Evolutionary conservation across 2,329 filamentous ascomycete genomes (phyloP).

Genomic region (Colletotrichum lentis): DNA sequence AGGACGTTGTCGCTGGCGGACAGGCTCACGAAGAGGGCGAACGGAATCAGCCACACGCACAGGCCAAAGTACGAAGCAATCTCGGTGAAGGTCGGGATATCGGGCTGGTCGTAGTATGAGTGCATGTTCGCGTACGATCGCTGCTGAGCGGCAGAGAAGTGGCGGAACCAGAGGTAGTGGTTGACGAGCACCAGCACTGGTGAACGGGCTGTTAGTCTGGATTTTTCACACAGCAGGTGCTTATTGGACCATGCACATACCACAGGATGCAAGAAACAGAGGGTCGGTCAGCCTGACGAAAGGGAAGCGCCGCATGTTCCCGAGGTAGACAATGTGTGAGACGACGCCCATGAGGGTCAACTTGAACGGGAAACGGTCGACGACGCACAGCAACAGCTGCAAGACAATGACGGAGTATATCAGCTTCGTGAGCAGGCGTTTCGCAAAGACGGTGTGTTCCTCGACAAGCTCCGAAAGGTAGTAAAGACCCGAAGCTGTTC

Average conservation of each 20-base stretch:
- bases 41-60: constrained; percentile 96
- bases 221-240: not conserved
- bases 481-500: constrained; percentile 89
- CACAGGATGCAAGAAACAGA: constrained; percentile 82
- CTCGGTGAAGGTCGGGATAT: constrained; percentile 86
- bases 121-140: constrained; percentile 64
- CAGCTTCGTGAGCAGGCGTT: constrained; percentile 82
- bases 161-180: constrained; percentile 94
- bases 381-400: constrained; percentile 76
- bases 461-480: constrained; percentile 98
- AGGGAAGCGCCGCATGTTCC: constrained; percentile 79
- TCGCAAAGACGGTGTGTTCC: constrained; percentile 93
- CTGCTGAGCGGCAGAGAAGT: constrained; percentile 77
- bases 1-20: constrained; percentile 95
- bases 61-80: constrained; percentile 96
- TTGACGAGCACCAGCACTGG: constrained; percentile 83
- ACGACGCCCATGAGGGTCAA: constrained; percentile 78
- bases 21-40: constrained; percentile 91
- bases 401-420: constrained; percentile 83
- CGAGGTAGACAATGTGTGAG: constrained; percentile 85
- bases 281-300: constrained; percentile 89
- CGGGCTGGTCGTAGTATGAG: constrained; percentile 68
- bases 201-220: not conserved
- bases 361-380: constrained; percentile 86
- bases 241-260: constrained; percentile 56